These are phyloP conservation scores for Diaporthe amygdali DNA, from an alignment of 2,329 filamentous ascomycete species.

Conservation along the genomic window DNA sequence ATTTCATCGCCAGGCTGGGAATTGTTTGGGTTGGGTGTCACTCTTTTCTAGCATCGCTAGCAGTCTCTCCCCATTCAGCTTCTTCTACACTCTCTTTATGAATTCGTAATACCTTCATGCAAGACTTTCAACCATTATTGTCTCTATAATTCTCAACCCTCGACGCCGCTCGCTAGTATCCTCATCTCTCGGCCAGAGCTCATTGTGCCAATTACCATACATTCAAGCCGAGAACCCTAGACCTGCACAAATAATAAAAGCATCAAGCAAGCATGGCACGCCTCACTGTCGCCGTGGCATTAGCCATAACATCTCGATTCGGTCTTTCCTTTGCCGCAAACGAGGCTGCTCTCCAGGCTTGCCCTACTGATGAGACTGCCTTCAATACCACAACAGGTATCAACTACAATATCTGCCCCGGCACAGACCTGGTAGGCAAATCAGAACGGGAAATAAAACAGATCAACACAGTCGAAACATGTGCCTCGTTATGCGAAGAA, in stretches of 20 bases:
- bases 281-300: neutral
- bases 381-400: neutral
- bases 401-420: neutral
- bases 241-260: neutral
- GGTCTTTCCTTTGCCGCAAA: neutral
- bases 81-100: neutral
- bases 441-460: neutral
- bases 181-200: accelerated
- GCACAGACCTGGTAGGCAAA: neutral
- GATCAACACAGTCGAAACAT: neutral
- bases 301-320: neutral
- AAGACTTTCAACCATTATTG: too few species aligned
- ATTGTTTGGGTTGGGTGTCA: neutral
- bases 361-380: neutral
- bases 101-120: neutral
- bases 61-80: neutral
- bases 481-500: conserved; percentile 11
- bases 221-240: neutral
- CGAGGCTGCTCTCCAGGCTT: neutral
- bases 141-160: too few species aligned
- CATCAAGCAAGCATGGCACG: neutral
- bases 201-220: neutral
- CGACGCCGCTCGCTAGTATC: neutral
- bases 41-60: neutral
- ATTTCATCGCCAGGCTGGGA: neutral